Conservation (phyloP, 371 early-diverging fungal genomes). For the Funneliformis caledonium region DNA sequence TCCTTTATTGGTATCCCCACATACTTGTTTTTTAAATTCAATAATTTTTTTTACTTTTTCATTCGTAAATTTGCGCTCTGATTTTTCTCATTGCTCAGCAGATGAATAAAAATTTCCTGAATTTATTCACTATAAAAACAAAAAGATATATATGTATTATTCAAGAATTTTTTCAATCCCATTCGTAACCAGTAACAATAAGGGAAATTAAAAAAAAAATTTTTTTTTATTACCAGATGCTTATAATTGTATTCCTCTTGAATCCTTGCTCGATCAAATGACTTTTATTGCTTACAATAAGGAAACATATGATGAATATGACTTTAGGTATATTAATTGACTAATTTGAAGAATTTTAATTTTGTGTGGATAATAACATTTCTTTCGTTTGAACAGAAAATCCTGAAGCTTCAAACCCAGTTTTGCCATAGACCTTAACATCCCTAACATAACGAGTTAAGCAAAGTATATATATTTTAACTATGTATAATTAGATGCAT, state of each 20-base stretch:
- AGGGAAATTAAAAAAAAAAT: too few relatives aligned
- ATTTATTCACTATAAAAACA: conserved; percentile 71
- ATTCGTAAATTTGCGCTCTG: conserved; percentile 97
- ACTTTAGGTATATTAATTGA: conserved; percentile 21
- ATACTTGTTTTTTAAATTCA: conserved; percentile 51
- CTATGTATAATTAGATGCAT: too few relatives aligned
- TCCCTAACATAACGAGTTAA: too few relatives aligned
- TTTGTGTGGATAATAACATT: neutral
- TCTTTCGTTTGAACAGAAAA: conserved; percentile 5
- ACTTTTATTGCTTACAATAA: conserved; percentile 25
- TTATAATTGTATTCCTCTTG: too few relatives aligned
- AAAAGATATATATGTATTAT: too few relatives aligned
- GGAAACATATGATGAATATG: conserved; percentile 14
- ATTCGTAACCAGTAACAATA: too few relatives aligned
- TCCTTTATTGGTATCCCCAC: conserved; percentile 79
- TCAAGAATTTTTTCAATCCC: too few relatives aligned
- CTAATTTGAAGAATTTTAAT: neutral
- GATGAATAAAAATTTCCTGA: conserved; percentile 99
- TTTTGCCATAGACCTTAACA: too few relatives aligned
- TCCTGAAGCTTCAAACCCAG: conserved; percentile 15
- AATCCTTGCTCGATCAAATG: too few relatives aligned
- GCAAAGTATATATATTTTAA: too few relatives aligned
- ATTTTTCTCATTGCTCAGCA: conserved; percentile 98
- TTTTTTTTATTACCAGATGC: too few relatives aligned
- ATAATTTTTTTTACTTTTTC: conserved; percentile 93